Evolutionary conservation across 2,329 filamentous ascomycete genomes (phyloP).

Genomic region (Colletotrichum phormii): DNA sequence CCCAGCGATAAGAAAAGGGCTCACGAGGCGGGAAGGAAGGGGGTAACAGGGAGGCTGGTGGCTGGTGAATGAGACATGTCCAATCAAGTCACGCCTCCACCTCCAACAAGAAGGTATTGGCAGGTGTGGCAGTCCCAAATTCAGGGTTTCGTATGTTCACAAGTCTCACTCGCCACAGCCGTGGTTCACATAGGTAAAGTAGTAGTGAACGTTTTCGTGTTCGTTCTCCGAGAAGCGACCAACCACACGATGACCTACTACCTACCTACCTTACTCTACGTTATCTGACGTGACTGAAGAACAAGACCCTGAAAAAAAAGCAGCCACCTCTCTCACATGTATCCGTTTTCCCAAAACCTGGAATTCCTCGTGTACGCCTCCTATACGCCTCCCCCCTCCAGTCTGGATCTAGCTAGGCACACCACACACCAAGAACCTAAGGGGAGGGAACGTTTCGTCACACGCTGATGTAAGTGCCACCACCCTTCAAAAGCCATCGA

Average conservation of each 20-base stretch:
- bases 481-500: background rate
- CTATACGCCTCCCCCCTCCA: too few species aligned
- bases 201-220: too few species aligned
- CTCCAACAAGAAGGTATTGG: background rate
- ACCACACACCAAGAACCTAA: background rate
- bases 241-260: too few species aligned
- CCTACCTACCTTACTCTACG: too few species aligned
- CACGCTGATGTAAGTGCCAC: background rate
- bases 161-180: conserved; percentile 6
- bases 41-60: background rate
- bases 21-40: background rate
- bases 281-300: too few species aligned
- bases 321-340: too few species aligned
- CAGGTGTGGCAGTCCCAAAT: background rate
- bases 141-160: background rate
- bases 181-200: background rate
- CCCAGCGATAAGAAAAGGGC: background rate
- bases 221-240: too few species aligned
- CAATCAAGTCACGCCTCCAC: background rate
- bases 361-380: too few species aligned
- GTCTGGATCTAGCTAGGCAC: background rate
- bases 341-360: too few species aligned
- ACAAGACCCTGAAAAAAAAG: too few species aligned
- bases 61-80: conserved; percentile 29
- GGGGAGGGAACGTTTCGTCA: background rate